Evolutionary conservation across 2,329 filamentous ascomycete species (phyloP).

Genomic region (Bimuria novae-zelandiae): DNA sequence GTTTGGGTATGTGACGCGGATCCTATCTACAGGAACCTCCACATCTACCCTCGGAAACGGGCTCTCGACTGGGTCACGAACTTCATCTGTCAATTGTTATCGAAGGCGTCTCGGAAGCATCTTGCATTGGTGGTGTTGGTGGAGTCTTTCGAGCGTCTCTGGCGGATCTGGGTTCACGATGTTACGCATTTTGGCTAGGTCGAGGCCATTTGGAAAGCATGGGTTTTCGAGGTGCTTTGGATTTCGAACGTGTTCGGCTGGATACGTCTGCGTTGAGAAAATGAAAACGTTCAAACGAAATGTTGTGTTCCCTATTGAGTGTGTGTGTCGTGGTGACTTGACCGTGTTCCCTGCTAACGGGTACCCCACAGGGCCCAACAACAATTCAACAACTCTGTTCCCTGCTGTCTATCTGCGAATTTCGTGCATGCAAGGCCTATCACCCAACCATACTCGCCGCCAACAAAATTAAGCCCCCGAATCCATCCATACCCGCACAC

Average conservation of each 20-base stretch:
- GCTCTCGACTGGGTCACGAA: slow-evolving; percentile 25
- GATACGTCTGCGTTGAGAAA: slow-evolving; percentile 4
- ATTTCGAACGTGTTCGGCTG: not conserved
- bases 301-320: too few species aligned
- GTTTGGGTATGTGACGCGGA: slow-evolving; percentile 47
- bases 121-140: slow-evolving; percentile 29
- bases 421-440: too few species aligned
- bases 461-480: too few species aligned
- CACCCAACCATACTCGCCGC: too few species aligned
- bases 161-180: slow-evolving; percentile 31
- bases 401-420: too few species aligned
- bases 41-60: slow-evolving; percentile 38
- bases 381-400: too few species aligned
- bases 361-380: too few species aligned
- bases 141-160: slow-evolving; percentile 29
- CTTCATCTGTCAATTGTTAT: slow-evolving; percentile 24
- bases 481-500: too few species aligned
- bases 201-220: slow-evolving; percentile 4
- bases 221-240: slow-evolving; percentile 5
- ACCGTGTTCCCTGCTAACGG: too few species aligned
- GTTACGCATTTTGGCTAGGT: slow-evolving; percentile 3
- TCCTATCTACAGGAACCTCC: slow-evolving; percentile 33
- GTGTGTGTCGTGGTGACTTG: too few species aligned
- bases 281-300: not conserved
- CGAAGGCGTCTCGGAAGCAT: slow-evolving; percentile 40